Evolutionary conservation across 371 early-diverging fungal genomes (phyloP), one percentile per base, ranked within the genome.

Genomic region (Pancytospora philotis): DNA sequence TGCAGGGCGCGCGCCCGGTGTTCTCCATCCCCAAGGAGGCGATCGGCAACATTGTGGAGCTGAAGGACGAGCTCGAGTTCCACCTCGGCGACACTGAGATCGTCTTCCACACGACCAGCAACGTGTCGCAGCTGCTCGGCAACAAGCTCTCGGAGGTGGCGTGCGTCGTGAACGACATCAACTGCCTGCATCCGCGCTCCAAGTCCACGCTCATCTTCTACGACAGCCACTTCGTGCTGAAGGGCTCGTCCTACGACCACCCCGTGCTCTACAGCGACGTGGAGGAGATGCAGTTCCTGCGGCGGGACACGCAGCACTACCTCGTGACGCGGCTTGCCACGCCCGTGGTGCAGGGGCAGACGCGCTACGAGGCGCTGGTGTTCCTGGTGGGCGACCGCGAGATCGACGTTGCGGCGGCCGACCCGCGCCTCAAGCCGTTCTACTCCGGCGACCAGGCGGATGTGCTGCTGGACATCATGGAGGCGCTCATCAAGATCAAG

Each of bases 291-390:
- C 70, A 66, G 48, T 62, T 36, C 30, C 67, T 81, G 25, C 74
- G 75, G 34, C 76, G 74, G 38, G 76, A 75, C 36, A 48, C 25
- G 10, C 75, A 77, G 1, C 68, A 41, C 4, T 76, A 68, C 80
- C 88, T 95, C 75, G 88, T 94, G 10, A 84, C 95, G 62, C 89
- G 88, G 31, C 83, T 96, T 71, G 91, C 92, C 70, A 93, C 94
- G 51, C 94, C 96, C 13, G 82, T 98, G 57, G 85, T 94, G 56
- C 97, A 96, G 81, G 98, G 98, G 56, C 95, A 95, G 79, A 96
- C 97, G 27, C 85, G 88, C 74, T 95, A 98, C 83, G 90, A 92
- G 2, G 91, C 88, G 83, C 75, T 98, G 75, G 93, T 93, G 8
- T 86, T 95, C 81, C 91, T 93, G 76, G 90, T 95, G 83, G 86